Base-by-base conservation (phyloP, 768 basidiomycete genomes). In the Boletus fagicola region DNA sequence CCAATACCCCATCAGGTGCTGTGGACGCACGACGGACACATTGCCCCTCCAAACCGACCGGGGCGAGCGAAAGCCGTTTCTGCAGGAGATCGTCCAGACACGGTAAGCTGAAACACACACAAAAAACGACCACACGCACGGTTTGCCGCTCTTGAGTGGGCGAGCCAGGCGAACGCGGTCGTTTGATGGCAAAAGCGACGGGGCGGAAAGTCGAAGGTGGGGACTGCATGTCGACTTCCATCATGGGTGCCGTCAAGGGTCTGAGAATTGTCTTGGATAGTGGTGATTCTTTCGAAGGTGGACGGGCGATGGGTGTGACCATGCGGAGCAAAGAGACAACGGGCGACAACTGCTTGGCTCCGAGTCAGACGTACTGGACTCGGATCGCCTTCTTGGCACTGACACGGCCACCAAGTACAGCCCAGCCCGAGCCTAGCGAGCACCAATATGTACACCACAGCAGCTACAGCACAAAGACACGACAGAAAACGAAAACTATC, bases 211-310 rank as follows among this genome's bases (percentile, higher is more conserved):
- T 64, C 12, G 70, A 33, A 12, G 71, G 68, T 31, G 77, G 72
- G 18, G 80, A 75, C 36, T 80, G 78, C 70, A 81, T 77, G 73
- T 84, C 81, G 54, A 85, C 66, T 63, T 86, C 83, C 82, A 88
- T 84, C 61, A 72, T 73, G 54, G 15, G 54, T 26, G 38, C 11
- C 22, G 30, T 39, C 9, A 13, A 46, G n/a, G 12, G 42, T 36
- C 35, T 56, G 13, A 15, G 7, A 20, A 6, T 20, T 22, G 22
- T 39, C n/a, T 49, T 52, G 18, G 49, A 22, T 15, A 7, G 61
- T 40, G 5, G 49, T 44, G 46, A 40, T 44, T 51, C 16, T 36
- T n/a, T 51, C 18, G 44, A 48, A 15, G 45, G 51, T 24, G 52
- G 22, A 11, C 28, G 12, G 24, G 42, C 7, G 49, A n/a, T 20